phyloP scores from a whole-genome alignment of 805 yeast genomes.

The Zygosaccharomyces siamensis region DNA sequence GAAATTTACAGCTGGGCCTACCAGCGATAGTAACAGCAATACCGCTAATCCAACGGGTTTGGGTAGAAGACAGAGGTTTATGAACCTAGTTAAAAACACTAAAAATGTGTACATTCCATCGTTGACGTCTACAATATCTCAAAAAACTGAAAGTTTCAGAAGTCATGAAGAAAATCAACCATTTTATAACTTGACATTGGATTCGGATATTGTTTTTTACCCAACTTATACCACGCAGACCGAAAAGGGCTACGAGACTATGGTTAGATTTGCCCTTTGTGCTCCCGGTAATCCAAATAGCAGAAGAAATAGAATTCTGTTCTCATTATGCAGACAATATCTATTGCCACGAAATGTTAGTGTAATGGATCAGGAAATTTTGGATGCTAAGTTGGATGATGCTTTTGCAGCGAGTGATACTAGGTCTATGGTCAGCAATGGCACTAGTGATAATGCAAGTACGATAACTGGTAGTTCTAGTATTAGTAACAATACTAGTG shows the following conservation, averaged over 20 bases:
- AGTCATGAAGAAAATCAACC: constrained; percentile 20
- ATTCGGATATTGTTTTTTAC: constrained; percentile 56
- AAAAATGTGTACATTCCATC: constrained; percentile 55
- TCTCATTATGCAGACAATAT: constrained; percentile 62
- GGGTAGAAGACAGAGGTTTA: constrained; percentile 42
- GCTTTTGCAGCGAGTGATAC: constrained; percentile 10
- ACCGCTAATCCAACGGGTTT: constrained; percentile 2
- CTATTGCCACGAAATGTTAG: constrained; percentile 15
- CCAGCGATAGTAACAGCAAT: not conserved
- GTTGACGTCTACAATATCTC: constrained; percentile 44
- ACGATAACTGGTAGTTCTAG: constrained; percentile 1
- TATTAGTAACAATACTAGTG: not conserved
- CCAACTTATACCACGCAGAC: constrained; percentile 48
- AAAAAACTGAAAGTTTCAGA: constrained; percentile 43
- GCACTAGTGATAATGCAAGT: constrained; percentile 5
- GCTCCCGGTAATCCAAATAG: constrained; percentile 61
- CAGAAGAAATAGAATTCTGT: constrained; percentile 64
- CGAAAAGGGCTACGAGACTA: constrained; percentile 43
- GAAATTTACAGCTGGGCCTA: not conserved
- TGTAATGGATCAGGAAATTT: constrained; percentile 1
- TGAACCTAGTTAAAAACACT: constrained; percentile 50
- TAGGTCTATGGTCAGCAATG: constrained; percentile 10
- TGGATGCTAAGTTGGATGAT: constrained; percentile 9
- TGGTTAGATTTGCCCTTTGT: constrained; percentile 65
- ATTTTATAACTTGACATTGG: constrained; percentile 42